Percentiles rank a stretch among this genome's conserved stretches.
Evolutionary conservation across 306 rosid species (phyloP).

Genomic region (Cicer chorassanicum): DNA sequence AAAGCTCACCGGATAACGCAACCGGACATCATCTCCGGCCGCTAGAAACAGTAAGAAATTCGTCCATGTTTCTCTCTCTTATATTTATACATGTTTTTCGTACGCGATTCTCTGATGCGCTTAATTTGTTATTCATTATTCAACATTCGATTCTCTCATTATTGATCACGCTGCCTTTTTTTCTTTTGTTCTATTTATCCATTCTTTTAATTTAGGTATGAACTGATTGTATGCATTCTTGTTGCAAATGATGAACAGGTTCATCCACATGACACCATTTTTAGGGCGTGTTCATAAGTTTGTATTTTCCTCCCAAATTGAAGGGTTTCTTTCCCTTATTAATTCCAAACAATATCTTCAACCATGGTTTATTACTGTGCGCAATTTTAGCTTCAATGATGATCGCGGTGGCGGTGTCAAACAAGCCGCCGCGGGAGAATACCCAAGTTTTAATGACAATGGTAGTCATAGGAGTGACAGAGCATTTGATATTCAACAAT

Average conservation of each 20-base stretch:
- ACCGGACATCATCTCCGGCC: neutral
- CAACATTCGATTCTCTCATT: neutral
- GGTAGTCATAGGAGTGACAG: neutral
- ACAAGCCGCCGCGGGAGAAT: slow-evolving; percentile 14
- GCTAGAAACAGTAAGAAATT: neutral
- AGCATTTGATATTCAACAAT: neutral
- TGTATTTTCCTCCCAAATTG: slow-evolving; percentile 39
- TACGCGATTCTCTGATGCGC: neutral
- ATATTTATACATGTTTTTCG: neutral
- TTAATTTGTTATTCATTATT: slow-evolving; percentile 27
- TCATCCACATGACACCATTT: slow-evolving; percentile 44
- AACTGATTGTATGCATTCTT: slow-evolving; percentile 4
- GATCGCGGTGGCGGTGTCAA: slow-evolving; percentile 32
- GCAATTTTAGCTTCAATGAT: slow-evolving; percentile 51
- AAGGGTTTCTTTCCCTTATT: slow-evolving; percentile 41
- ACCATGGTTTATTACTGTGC: slow-evolving; percentile 40
- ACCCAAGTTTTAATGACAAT: slow-evolving; percentile 20
- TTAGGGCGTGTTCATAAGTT: slow-evolving; percentile 44
- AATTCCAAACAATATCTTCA: slow-evolving; percentile 37
- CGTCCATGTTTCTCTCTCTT: neutral
- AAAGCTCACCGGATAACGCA: neutral
- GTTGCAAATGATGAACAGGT: slow-evolving; percentile 45
- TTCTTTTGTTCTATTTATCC: neutral
- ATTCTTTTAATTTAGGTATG: slow-evolving; percentile 32
- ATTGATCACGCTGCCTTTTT: neutral